These are phyloP conservation scores for Cinnamomum chago DNA, from an alignment of 164 flowering plant genomes.

Conservation along the genomic window DNA sequence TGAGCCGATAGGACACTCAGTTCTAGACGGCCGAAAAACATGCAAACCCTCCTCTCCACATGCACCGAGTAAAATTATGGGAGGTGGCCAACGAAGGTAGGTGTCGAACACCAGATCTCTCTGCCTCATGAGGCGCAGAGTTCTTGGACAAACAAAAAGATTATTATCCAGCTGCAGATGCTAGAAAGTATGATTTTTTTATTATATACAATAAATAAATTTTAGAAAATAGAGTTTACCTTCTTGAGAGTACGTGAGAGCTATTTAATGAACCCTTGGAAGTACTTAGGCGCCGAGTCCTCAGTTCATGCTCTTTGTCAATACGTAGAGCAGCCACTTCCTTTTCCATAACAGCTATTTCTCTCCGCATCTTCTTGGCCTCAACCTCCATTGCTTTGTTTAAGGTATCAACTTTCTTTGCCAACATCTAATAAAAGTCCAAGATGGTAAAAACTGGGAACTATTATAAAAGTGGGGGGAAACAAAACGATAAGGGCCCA, in stretches of 20 bases:
- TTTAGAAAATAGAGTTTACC: constrained; percentile 19
- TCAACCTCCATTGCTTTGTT: constrained; percentile 75
- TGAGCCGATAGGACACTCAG: no score
- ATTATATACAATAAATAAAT: not conserved
- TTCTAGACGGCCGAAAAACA: no score
- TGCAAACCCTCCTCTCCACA: no score
- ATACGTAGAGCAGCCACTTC: constrained; percentile 58
- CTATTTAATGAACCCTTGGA: constrained; percentile 39
- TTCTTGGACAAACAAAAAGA: not conserved
- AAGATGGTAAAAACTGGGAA: not conserved
- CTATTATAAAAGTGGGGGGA: not conserved
- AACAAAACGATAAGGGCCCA: not conserved
- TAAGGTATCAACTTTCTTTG: constrained; percentile 67
- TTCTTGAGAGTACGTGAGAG: constrained; percentile 34
- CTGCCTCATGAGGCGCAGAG: no score
- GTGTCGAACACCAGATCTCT: no score
- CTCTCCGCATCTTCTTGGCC: constrained; percentile 71
- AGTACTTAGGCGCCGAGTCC: constrained; percentile 31
- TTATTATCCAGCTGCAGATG: not conserved
- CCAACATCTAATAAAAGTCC: constrained; percentile 47
- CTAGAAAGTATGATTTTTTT: not conserved
- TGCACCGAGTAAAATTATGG: no score
- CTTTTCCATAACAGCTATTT: constrained; percentile 67
- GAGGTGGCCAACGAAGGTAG: no score
- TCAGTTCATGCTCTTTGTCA: constrained; percentile 41